A percentile compares a stretch with the other conserved stretches of the same genome.
Conservation (phyloP, 176 grass and related monocot genomes). For the Bonia amplexicaulis region DNA sequence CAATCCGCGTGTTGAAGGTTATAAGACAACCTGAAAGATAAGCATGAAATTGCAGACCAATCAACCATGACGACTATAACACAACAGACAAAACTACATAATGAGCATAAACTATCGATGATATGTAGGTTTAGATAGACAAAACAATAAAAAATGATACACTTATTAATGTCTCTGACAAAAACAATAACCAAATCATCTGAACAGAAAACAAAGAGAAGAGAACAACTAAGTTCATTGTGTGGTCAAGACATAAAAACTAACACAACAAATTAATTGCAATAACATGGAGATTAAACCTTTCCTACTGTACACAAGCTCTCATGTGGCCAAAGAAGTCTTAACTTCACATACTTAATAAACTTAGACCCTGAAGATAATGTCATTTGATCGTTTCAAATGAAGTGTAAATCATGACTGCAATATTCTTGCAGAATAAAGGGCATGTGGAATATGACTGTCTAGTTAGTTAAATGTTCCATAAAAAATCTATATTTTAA, state of each 20-base stretch:
- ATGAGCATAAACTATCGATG: background rate
- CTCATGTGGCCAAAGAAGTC: background rate
- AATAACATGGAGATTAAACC: background rate
- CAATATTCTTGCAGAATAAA: background rate
- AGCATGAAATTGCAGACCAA: constrained; percentile 4
- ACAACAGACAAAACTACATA: constrained; percentile 5
- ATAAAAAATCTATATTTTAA: background rate
- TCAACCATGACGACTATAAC: background rate
- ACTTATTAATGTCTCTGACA: background rate
- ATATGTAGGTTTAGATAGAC: background rate
- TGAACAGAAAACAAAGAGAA: background rate
- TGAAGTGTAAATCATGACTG: background rate
- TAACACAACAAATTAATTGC: background rate
- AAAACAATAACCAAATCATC: background rate
- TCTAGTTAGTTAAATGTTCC: background rate
- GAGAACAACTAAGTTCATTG: background rate
- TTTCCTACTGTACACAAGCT: background rate
- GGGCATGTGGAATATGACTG: background rate
- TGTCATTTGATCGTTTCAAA: background rate
- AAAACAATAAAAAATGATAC: background rate
- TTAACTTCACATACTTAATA: background rate
- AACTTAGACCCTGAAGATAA: background rate
- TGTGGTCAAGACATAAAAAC: background rate
- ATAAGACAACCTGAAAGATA: constrained; percentile 69
- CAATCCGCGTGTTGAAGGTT: constrained; percentile 78